Evolutionary conservation across 2,329 filamentous ascomycete species (phyloP).

Genomic region (Arthrobotrys musiformis): DNA sequence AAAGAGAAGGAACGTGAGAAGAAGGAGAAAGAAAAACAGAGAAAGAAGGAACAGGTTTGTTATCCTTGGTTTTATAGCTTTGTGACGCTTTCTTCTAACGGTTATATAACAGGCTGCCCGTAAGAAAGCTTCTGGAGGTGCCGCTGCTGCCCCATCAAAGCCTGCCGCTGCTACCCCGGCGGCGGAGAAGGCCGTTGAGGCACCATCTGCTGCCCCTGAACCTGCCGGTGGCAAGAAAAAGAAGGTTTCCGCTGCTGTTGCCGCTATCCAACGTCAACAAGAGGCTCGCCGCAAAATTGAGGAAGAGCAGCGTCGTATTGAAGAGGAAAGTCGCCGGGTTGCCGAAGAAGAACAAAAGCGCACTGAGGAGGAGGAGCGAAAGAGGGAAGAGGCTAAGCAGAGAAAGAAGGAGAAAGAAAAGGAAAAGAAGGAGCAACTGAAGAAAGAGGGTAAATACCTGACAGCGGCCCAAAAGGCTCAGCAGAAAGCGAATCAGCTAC

Average conservation of each 20-base stretch:
- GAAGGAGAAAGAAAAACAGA: slow-evolving; percentile 97
- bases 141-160: slow-evolving; percentile 53
- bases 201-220: slow-evolving; percentile 63
- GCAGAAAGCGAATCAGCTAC: slow-evolving; percentile 80
- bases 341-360: slow-evolving; percentile 66
- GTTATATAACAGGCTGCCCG: slow-evolving; percentile 75
- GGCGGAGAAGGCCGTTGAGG: slow-evolving; percentile 45
- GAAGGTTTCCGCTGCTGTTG: slow-evolving; percentile 82
- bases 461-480: slow-evolving; percentile 87
- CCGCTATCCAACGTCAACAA: slow-evolving; percentile 81
- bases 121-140: slow-evolving; percentile 74
- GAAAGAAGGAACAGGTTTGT: slow-evolving; percentile 94
- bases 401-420: slow-evolving; percentile 87
- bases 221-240: slow-evolving; percentile 77
- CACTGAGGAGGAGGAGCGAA: slow-evolving; percentile 68
- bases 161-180: slow-evolving; percentile 55
- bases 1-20: slow-evolving; percentile 98
- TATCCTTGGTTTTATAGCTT: background rate
- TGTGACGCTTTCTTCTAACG: slow-evolving; percentile 12
- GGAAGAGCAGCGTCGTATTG: slow-evolving; percentile 73
- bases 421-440: slow-evolving; percentile 84
- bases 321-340: slow-evolving; percentile 73
- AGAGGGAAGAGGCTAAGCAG: slow-evolving; percentile 77
- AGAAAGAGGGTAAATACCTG: slow-evolving; percentile 86
- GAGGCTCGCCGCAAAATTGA: slow-evolving; percentile 75